phyloP scores from a whole-genome alignment of 2,329 filamentous ascomycete species.

The Arthroderma uncinatum region DNA sequence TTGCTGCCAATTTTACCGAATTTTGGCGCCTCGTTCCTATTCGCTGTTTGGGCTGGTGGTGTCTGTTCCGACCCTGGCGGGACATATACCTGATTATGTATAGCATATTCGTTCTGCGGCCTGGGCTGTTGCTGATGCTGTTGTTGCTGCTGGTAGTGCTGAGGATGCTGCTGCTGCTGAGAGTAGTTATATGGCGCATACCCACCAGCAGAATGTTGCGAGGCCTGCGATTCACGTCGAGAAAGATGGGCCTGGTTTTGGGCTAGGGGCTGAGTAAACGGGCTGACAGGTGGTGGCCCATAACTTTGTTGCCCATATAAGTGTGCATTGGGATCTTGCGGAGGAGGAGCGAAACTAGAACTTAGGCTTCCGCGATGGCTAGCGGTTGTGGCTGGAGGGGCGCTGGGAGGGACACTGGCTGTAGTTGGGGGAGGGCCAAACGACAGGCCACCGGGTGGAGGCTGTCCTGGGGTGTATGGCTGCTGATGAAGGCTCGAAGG shows the following conservation, averaged over 20 bases:
- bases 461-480: background rate
- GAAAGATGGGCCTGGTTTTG: conserved; percentile 13
- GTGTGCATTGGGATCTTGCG: conserved; percentile 27
- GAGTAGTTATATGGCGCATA: conserved; percentile 35
- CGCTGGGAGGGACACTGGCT: background rate
- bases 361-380: conserved; percentile 16
- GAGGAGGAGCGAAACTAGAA: conserved; percentile 23
- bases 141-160: conserved; percentile 17
- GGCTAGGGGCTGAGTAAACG: conserved; percentile 6
- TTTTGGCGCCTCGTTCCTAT: background rate
- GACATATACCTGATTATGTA: conserved; percentile 38
- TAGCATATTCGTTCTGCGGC: conserved; percentile 26
- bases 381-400: conserved; percentile 15
- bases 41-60: background rate
- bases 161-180: conserved; percentile 23
- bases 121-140: conserved; percentile 20
- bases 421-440: conserved; percentile 18
- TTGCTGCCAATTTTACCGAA: conserved; percentile 18
- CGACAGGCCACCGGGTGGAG: conserved; percentile 18
- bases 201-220: conserved; percentile 24
- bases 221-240: conserved; percentile 14
- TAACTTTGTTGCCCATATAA: conserved; percentile 25
- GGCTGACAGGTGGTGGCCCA: conserved; percentile 9
- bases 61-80: conserved; percentile 33
- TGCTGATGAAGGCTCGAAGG: conserved; percentile 13